These are phyloP conservation scores for Chlamydomonas reinhardtii DNA, from an alignment of 163 green algal species.

Conservation along the genomic window DNA sequence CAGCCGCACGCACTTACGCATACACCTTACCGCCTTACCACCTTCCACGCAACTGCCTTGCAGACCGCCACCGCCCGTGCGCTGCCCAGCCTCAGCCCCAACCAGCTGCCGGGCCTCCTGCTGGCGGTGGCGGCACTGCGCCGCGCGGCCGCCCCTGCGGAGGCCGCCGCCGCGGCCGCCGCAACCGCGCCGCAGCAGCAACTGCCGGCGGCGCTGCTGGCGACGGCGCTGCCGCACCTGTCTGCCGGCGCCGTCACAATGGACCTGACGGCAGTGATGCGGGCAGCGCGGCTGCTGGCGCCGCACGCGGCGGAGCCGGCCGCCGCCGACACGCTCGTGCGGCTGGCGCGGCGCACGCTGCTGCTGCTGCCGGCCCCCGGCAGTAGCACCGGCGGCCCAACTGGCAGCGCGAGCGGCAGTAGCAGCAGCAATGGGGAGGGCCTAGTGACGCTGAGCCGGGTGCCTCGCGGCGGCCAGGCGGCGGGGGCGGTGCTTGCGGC, in stretches of 20 bases:
- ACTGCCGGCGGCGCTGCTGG: background rate
- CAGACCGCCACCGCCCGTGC: background rate
- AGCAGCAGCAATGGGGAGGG: background rate
- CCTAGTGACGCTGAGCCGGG: background rate
- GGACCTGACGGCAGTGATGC: constrained; percentile 29
- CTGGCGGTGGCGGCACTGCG: background rate
- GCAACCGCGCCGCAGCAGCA: background rate
- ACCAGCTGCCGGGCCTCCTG: constrained; percentile 8
- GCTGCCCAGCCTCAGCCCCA: constrained; percentile 11
- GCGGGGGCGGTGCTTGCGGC: constrained; percentile 7
- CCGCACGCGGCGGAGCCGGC: background rate
- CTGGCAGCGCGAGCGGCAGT: background rate
- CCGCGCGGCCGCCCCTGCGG: background rate
- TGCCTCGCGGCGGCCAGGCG: constrained; percentile 1
- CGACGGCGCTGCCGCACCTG: constrained; percentile 14
- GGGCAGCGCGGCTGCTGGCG: constrained; percentile 17
- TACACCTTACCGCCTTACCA: background rate
- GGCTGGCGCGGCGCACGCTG: background rate
- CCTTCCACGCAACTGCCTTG: background rate
- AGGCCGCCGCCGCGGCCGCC: background rate
- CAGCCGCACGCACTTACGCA: background rate
- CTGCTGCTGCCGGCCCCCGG: background rate
- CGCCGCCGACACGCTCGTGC: background rate
- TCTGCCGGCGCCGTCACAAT: background rate
- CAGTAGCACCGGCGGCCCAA: background rate